Evolutionary conservation across 1,139 yeast genomes (phyloP), one percentile per base, ranked within the genome.

Genomic region (Pichia sp.): DNA sequence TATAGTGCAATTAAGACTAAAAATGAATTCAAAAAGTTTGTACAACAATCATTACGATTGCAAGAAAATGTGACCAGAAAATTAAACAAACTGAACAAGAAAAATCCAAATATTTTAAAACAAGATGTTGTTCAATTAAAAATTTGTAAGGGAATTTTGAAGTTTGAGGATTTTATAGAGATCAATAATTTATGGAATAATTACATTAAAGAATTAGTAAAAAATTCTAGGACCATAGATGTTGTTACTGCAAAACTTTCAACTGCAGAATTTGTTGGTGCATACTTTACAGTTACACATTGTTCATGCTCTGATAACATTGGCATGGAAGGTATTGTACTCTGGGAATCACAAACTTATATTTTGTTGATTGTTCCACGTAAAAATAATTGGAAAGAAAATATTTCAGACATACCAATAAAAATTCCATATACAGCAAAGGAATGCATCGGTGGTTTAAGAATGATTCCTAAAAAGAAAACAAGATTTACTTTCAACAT

Each of bases 241-340:
- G 26, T 43, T 4, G 55, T 75, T 0, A 64, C 83, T 28, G 71
- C 79, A 4, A 83, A 83, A 58, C 66, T 90, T 35, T 76, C 92
- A 0, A 75, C 83, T 54, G 92, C 96, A 1, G 98, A 92, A 60
- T 86, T 76, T 65, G 86, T 85, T 57, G 97, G 98, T 3, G 80
- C 95, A 26, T 63, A 69, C 40, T 53, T 90, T 28, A 72, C 74
- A 18, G 92, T 90, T 0, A 60, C 73, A 1, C 75, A 79, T 42
- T 74, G 89, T 10, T 67, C 70, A 26, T 86, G 86, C 58, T 70
- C 74, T 2, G 75, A 79, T 44, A 61, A 79, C 48, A 74, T 83
- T 5, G 96, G 96, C 0, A 58, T 76, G 25, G 58, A 73, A 39
- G 98, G 98, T 0, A 85, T 90, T 6, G 88, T 90, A 1, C 70